A percentile compares a stretch with the other conserved stretches of the same genome.
phyloP scores from a whole-genome alignment of 2,329 filamentous ascomycete genomes.

The Ophiostoma sp. region DNA sequence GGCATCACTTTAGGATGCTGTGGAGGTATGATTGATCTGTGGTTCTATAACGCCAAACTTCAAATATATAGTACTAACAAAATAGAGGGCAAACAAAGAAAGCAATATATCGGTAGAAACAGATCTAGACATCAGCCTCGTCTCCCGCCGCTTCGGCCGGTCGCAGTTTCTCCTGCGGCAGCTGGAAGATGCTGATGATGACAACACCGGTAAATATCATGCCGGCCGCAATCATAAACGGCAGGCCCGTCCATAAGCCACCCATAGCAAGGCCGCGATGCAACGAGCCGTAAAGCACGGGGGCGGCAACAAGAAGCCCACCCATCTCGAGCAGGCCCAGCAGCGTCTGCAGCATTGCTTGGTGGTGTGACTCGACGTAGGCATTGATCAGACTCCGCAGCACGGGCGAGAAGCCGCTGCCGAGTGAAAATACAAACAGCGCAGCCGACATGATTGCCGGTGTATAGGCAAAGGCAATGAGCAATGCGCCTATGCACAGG shows the following conservation, averaged over 20 bases:
- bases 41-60: background rate
- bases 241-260: conserved; percentile 46
- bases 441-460: conserved; percentile 36
- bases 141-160: background rate
- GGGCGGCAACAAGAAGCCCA: conserved; percentile 44
- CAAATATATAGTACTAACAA: background rate
- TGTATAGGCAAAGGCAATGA: conserved; percentile 37
- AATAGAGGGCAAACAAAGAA: background rate
- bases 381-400: conserved; percentile 48
- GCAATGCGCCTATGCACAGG: conserved; percentile 34
- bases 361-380: conserved; percentile 49
- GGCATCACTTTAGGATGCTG: background rate
- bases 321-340: conserved; percentile 47
- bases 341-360: conserved; percentile 50
- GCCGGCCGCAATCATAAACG: conserved; percentile 40
- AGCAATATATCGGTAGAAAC: background rate
- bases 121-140: background rate
- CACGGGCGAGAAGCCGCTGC: conserved; percentile 41
- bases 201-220: conserved; percentile 26
- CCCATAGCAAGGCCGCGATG: conserved; percentile 43
- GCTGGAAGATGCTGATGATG: conserved; percentile 3
- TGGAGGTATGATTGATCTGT: background rate
- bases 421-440: conserved; percentile 44
- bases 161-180: background rate
- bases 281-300: conserved; percentile 45